A percentile compares a stretch with the other conserved stretches of the same genome.
These are phyloP conservation scores for Chalciporus pseudorubinellus DNA, from an alignment of 768 basidiomycete species.

Conservation along the genomic window DNA sequence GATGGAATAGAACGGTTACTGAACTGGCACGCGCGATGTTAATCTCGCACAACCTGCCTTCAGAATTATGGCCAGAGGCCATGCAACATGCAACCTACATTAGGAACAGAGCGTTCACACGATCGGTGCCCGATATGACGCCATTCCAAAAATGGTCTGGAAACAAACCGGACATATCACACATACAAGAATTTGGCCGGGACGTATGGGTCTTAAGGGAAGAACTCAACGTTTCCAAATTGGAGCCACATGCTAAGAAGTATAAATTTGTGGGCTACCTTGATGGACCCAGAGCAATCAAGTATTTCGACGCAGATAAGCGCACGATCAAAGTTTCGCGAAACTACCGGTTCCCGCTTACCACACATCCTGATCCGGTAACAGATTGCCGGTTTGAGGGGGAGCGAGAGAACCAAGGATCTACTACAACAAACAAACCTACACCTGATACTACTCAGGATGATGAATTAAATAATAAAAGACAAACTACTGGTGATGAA, in stretches of 20 bases:
- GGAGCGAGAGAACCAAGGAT: neutral
- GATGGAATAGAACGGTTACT: slow-evolving; percentile 33
- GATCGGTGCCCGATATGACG: neutral
- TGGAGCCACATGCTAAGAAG: slow-evolving; percentile 7
- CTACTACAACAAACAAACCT: neutral
- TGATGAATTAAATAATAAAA: neutral
- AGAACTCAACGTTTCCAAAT: slow-evolving; percentile 8
- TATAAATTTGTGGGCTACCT: slow-evolving; percentile 15
- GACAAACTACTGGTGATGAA: too few relatives aligned
- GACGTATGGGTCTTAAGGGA: slow-evolving; percentile 16
- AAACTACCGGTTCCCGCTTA: neutral
- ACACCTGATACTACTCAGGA: neutral
- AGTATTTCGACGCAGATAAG: slow-evolving; percentile 10
- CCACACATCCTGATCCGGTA: too few relatives aligned
- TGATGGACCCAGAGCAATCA: slow-evolving; percentile 5
- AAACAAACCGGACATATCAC: slow-evolving; percentile 24
- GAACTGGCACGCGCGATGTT: slow-evolving; percentile 35
- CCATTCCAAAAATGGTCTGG: slow-evolving; percentile 13
- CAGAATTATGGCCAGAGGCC: slow-evolving; percentile 34
- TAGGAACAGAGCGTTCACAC: slow-evolving; percentile 16
- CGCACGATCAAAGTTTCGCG: neutral
- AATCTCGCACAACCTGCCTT: slow-evolving; percentile 19
- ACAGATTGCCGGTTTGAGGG: neutral
- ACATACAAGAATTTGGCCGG: slow-evolving; percentile 23
- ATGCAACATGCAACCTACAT: slow-evolving; percentile 28